Evolutionary conservation across 495 filamentous ascomycete species (phyloP).

Genomic region (Hypoxylon fragiforme): DNA sequence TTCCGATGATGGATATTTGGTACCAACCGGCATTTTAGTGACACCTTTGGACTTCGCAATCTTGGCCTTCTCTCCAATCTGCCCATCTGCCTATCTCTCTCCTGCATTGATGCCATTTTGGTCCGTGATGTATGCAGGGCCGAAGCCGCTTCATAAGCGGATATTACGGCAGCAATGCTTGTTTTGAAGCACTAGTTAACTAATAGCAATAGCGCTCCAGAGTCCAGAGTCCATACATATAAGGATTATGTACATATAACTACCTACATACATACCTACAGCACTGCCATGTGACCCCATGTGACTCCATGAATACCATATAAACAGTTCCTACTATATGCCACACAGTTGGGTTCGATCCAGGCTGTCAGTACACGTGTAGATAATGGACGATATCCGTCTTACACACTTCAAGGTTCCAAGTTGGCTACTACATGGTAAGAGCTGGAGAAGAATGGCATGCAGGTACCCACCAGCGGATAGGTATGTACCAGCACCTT

Average conservation of each 20-base stretch:
- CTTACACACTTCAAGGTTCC: too few relatives aligned
- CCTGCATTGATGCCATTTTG: constrained; percentile 7
- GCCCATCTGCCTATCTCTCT: too few relatives aligned
- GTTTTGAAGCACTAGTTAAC: constrained; percentile 21
- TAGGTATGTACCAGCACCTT: not conserved
- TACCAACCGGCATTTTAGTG: not conserved
- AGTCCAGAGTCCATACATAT: too few relatives aligned
- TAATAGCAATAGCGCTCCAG: too few relatives aligned
- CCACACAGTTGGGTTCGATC: constrained; percentile 1
- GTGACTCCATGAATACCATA: not conserved
- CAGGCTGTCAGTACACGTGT: too few relatives aligned
- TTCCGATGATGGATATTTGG: constrained; percentile 1
- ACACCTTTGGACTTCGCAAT: constrained; percentile 1
- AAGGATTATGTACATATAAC: too few relatives aligned
- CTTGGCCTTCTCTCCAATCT: not conserved
- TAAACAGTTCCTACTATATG: too few relatives aligned
- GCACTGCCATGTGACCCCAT: not conserved
- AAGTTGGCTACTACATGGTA: too few relatives aligned
- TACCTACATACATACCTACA: not conserved
- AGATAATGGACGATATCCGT: too few relatives aligned
- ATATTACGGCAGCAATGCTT: constrained; percentile 16
- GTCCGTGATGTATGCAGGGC: constrained; percentile 3
- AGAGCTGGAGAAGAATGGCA: constrained; percentile 1
- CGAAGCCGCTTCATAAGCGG: constrained; percentile 10
- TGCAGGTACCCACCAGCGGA: constrained; percentile 4